Base-by-base conservation (phyloP, 805 yeast species). In the Saturnispora halmiae region DNA sequence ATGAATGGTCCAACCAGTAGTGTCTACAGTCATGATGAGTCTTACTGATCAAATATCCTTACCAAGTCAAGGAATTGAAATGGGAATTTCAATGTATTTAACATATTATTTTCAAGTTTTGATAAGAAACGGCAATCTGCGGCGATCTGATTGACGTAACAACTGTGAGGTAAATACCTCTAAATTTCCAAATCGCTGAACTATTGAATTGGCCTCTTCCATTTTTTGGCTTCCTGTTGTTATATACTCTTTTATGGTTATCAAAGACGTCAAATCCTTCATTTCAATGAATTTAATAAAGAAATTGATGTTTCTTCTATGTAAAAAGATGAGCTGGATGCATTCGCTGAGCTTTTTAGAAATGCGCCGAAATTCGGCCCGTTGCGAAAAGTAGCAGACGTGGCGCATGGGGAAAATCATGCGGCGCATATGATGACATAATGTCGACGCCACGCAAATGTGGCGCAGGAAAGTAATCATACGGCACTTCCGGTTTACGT, bases 1-100 rank as follows among this genome's bases (percentile, higher is more conserved):
- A 19, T 69, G 59, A 31, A 82, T 70, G 10, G 94, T 75, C 95
- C 95, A 87, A 29, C 94, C 95, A 31, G 62, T 63, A 11, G 63
- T 57, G 38, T 44, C 43, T 45, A 50, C 44, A 22, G 26, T 7
- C 32, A 19, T 46, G 13, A 18, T 6, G 19, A 8, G n/a, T 13
- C 22, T 10, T 13, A 16, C n/a, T 20, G 34, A 5, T 6, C 14
- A 27, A 27, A 7, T 10, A 11, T 5, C 5, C 14, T 27, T 6
- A 7, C 14, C 13, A 14, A 10, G 7, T 6, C 14, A 13, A 13
- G 14, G 15, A 21, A 6, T 3, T 21, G 6, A 13, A 24, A 16
- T 10, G 26, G 36, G 20, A 15, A 20, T 18, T 24, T 21, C 4
- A 20, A 10, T n/a, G 27, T 16, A 10, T 4, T 15, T 18, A 9